Evolutionary conservation across 768 basidiomycete genomes (phyloP), one percentile per base, ranked within the genome.

Genomic region (Holtermanniella nyarrowii): DNA sequence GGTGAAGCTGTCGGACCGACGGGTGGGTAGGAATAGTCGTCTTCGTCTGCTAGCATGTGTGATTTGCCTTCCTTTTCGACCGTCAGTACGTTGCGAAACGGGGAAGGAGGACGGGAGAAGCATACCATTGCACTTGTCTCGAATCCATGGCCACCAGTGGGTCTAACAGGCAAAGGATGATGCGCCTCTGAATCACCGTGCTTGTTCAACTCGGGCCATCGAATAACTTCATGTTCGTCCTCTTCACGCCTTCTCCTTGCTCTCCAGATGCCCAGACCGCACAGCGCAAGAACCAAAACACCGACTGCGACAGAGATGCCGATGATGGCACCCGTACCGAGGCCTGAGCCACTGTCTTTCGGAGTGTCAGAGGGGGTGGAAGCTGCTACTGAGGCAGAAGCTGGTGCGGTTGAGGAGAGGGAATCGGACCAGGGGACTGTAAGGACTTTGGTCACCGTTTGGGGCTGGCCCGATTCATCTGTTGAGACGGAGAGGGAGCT

Each of bases 181-280:
- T 65, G 60, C n/a, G 60, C 60, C 27, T 56, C 52, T 0, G 65
- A 61, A 44, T 71, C 67, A 18, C 69, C 69, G 51, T 71, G 69
- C 46, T 62, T 52, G 50, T 71, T 69, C 14, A 71, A 58, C 44
- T 71, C 69, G 21, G 69, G 69, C 61, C 69, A 71, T 48, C 65
- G 51, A 55, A 71, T 71, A 26, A 60, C 69, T 41, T 71, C 69
- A 44, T 68, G 63, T 42, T 68, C 65, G 49, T 69, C 68, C 3
- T 56, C 51, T 11, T 43, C 53, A 43, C 62, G 52, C 48, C 61
- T 58, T 20, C 49, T 43, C 61, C 63, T 67, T 56, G 67, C 59
- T 26, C 67, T 57, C 67, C 67, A 71, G 14, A 71, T 50, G 4
- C 65, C 56, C 54, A 65, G 64, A 2, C 54, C 53, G 37, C 62